Base-by-base conservation (phyloP, 306 rosid genomes). In the Senna siamea region DNA sequence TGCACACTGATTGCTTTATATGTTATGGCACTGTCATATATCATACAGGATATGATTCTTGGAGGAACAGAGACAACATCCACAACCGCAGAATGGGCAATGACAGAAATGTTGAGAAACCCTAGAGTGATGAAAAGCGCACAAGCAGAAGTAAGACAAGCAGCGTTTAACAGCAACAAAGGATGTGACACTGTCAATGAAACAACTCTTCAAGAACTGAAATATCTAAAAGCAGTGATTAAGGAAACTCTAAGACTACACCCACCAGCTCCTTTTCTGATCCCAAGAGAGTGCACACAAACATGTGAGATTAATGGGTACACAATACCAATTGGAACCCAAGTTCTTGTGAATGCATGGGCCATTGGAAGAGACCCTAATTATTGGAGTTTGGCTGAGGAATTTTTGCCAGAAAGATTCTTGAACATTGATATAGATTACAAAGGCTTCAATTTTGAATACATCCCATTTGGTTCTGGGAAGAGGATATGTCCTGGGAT, bases 191-290 rank as follows among this genome's bases (percentile, higher is more conserved):
- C 30, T 3, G 35, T 55, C 0, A 35, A 61, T 13, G 72, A 77
- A 41, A 23, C 71, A n/a, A 6, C 9, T 5, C 15, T 75, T 65
- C 28, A 19, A 2, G 34, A 54, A 23, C n/a, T 77, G 69, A 32
- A 51, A 14, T 70, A 40, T 18, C 56, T 80, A 0, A 63, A 62
- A 8, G 8, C 50, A 2, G 73, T 80, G 0, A 26, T 69, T n/a
- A 80, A 62, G 40, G 77, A 75, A 43, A 61, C 76, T 11, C 12
- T 74, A 50, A 62, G 83, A 37, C 4, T 72, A 4, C 74, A 80
- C 55, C 79, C 79, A 7, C 34, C 72, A 2, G 26, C 5, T 51
- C 60, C 83, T 22, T 55, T 55, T 22, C 7, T 78, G 43, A 5
- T 52, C 18, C 34, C 75, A 52, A 79, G 79, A 34, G 76, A 74